These are phyloP conservation scores for Stellera chamaejasme DNA, from an alignment of 345 rosid species.

Conservation along the genomic window DNA sequence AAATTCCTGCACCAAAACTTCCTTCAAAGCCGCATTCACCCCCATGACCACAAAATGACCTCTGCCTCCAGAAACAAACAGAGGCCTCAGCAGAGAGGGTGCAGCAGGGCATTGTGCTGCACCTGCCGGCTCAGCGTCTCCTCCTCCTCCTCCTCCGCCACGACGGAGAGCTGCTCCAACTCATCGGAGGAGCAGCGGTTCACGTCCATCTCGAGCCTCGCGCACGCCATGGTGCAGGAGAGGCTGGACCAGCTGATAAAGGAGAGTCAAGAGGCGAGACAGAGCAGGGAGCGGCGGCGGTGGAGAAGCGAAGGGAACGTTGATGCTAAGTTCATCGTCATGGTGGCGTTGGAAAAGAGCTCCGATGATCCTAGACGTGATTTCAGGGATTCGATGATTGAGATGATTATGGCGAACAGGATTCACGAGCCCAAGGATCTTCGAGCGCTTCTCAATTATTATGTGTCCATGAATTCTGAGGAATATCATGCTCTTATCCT, in stretches of 20 bases:
- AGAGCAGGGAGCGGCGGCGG: constrained; percentile 25
- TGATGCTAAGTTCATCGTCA: constrained; percentile 49
- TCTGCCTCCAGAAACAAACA: constrained; percentile 29
- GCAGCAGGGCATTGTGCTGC: constrained; percentile 59
- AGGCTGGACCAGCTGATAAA: constrained; percentile 74
- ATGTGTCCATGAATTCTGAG: constrained; percentile 65
- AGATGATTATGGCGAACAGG: constrained; percentile 62
- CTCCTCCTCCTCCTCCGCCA: constrained; percentile 59
- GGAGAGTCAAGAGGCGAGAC: constrained; percentile 42
- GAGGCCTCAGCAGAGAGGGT: constrained; percentile 36
- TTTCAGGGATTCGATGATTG: constrained; percentile 71
- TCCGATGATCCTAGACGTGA: constrained; percentile 73
- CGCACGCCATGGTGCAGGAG: constrained; percentile 88
- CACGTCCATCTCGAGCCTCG: constrained; percentile 57
- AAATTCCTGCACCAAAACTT: constrained; percentile 15
- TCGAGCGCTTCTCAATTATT: constrained; percentile 70
- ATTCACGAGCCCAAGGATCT: constrained; percentile 60
- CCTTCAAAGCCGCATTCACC: constrained; percentile 11
- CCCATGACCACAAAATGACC: constrained; percentile 19
- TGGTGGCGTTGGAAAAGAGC: constrained; percentile 85
- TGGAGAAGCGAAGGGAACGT: constrained; percentile 10
- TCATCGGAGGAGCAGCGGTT: constrained; percentile 24
- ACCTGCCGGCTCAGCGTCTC: constrained; percentile 68
- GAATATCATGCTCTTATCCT: constrained; percentile 55
- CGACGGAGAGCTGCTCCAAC: constrained; percentile 31